phyloP scores from a whole-genome alignment of 345 rosid species.

The Salix suchowensis region DNA sequence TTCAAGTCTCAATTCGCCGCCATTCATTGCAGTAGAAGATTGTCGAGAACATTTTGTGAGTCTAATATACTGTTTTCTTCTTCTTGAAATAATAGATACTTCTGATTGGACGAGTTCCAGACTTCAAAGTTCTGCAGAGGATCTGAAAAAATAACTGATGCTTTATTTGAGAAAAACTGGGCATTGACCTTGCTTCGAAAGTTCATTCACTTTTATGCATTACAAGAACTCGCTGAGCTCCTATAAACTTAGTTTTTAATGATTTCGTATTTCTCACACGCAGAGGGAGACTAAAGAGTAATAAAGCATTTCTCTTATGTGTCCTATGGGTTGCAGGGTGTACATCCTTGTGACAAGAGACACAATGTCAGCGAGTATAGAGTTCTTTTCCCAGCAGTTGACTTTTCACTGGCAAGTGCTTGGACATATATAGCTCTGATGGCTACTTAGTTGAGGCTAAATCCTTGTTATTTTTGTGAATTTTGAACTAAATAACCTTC shows the following conservation, averaged over 20 bases:
- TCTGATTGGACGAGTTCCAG: not conserved
- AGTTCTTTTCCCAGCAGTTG: conserved; percentile 87
- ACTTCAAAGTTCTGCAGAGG: not conserved
- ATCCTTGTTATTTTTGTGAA: not conserved
- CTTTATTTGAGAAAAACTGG: not conserved
- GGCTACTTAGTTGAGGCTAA: conserved; percentile 8
- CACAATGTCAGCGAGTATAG: conserved; percentile 68
- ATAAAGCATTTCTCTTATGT: not conserved
- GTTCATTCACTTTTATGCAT: not conserved
- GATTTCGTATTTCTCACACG: not conserved
- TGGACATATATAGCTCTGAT: conserved; percentile 9
- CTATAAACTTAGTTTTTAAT: not conserved
- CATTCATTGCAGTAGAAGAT: conserved; percentile 68
- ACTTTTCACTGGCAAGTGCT: conserved; percentile 83
- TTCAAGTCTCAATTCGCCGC: conserved; percentile 78
- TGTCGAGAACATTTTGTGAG: conserved; percentile 96
- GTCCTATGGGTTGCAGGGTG: conserved; percentile 54
- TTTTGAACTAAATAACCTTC: conserved; percentile 6
- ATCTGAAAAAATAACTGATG: not conserved
- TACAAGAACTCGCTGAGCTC: not conserved
- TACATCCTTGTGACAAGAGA: conserved; percentile 85
- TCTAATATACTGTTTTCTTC: not conserved
- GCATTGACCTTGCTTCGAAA: not conserved
- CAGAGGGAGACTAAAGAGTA: not conserved
- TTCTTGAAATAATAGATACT: not conserved